Conservation (phyloP, 1,284 basidiomycete species). For the Papiliotrema terrestris region DNA sequence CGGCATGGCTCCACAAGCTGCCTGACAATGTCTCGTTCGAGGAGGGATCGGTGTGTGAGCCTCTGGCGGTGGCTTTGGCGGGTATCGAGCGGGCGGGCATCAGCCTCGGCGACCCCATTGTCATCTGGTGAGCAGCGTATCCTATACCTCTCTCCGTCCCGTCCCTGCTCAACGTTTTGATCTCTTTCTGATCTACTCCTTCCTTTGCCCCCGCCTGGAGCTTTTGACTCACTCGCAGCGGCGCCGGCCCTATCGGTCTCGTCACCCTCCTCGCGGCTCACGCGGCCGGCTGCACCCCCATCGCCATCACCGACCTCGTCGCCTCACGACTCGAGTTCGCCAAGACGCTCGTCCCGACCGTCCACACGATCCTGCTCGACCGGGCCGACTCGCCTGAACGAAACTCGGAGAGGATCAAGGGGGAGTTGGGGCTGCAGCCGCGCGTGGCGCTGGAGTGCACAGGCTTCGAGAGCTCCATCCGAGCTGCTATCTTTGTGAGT, state of each 20-base stretch:
- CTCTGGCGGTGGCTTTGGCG: conserved; percentile 54
- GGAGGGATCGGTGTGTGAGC: conserved; percentile 56
- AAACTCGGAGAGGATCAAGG: conserved; percentile 40
- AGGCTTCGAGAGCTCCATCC: conserved; percentile 81
- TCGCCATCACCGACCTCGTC: conserved; percentile 56
- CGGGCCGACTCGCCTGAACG: conserved; percentile 36
- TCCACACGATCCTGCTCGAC: conserved; percentile 48
- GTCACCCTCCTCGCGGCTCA: conserved; percentile 53
- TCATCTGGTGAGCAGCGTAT: conserved; percentile 47
- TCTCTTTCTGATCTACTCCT: too few species aligned
- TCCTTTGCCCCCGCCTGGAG: background rate
- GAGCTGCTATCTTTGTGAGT: conserved; percentile 69
- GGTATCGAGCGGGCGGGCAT: conserved; percentile 54
- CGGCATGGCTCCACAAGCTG: conserved; percentile 55
- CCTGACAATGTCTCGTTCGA: conserved; percentile 53
- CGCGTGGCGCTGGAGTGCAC: conserved; percentile 55
- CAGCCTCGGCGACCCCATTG: conserved; percentile 51
- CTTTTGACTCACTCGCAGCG: conserved; percentile 25
- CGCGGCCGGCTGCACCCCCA: conserved; percentile 55
- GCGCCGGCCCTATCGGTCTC: conserved; percentile 55
- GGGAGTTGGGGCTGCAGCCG: conserved; percentile 35
- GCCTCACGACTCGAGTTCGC: conserved; percentile 54
- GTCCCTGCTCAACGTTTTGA: too few species aligned
- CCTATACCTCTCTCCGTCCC: too few species aligned
- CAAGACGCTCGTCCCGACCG: conserved; percentile 51